Evolutionary conservation across 768 basidiomycete genomes (phyloP).

Genomic region (Boletus rex-veris): DNA sequence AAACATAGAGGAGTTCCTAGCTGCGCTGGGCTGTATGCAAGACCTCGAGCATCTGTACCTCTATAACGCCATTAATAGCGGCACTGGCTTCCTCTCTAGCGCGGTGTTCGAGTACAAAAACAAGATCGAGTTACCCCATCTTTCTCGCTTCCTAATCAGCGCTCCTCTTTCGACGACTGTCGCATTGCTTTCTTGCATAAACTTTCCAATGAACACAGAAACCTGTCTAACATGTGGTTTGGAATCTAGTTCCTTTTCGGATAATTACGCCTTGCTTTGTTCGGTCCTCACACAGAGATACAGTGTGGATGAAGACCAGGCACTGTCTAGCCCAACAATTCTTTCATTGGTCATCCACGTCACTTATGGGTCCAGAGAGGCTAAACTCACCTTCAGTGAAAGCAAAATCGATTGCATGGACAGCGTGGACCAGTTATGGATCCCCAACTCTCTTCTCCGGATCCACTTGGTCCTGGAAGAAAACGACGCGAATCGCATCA

Average conservation of each 20-base stretch:
- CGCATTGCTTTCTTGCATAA: too few relatives aligned
- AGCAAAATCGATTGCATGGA: background rate
- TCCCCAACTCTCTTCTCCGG: background rate
- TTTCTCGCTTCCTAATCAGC: too few relatives aligned
- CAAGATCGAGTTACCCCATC: too few relatives aligned
- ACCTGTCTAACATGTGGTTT: too few relatives aligned
- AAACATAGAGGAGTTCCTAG: conserved; percentile 28
- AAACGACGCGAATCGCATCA: background rate
- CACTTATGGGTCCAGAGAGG: too few relatives aligned
- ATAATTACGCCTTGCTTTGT: background rate
- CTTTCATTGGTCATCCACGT: background rate
- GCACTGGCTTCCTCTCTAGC: too few relatives aligned
- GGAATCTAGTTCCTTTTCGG: too few relatives aligned
- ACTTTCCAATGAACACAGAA: too few relatives aligned
- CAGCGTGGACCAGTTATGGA: background rate
- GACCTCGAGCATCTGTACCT: background rate
- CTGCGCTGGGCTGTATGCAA: conserved; percentile 33
- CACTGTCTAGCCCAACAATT: background rate
- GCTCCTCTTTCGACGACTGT: too few relatives aligned
- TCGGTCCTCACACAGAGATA: background rate
- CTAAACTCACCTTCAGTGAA: background rate
- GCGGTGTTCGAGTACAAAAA: too few relatives aligned
- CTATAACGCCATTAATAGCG: background rate
- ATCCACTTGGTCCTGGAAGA: background rate
- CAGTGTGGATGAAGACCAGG: too few relatives aligned